A percentile compares a stretch with the other conserved stretches of the same genome.
phyloP scores from a whole-genome alignment of 192 early-diverging fungal species.

The Entrophospora sp. region DNA sequence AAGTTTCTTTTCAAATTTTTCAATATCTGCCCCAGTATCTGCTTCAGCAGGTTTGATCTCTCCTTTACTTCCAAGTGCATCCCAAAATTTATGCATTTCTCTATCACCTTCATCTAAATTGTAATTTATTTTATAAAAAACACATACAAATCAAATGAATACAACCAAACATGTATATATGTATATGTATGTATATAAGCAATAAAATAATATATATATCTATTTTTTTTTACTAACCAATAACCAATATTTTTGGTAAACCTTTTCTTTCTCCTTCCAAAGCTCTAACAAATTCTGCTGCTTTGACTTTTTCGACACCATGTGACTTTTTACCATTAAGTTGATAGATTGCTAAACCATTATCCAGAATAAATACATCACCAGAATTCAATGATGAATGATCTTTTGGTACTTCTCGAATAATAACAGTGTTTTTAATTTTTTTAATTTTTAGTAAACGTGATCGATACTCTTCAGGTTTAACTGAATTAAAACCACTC shows the following conservation, averaged over 20 bases:
- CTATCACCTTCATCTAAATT: conserved; percentile 49
- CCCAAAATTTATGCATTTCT: conserved; percentile 51
- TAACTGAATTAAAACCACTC: conserved; percentile 65
- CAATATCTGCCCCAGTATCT: conserved; percentile 25
- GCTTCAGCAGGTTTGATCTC: conserved; percentile 44
- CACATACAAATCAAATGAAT: too few species aligned
- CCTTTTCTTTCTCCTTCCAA: conserved; percentile 55
- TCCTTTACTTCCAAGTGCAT: conserved; percentile 54
- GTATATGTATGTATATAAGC: too few species aligned
- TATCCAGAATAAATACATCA: conserved; percentile 71
- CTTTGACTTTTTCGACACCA: conserved; percentile 63
- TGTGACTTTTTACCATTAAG: conserved; percentile 57
- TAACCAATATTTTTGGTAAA: conserved; percentile 44
- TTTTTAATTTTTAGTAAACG: conserved; percentile 52
- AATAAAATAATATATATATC: neutral
- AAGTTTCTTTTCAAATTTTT: conserved; percentile 36
- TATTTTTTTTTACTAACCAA: conserved; percentile 39
- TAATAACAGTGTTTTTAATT: conserved; percentile 39
- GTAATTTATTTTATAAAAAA: too few species aligned
- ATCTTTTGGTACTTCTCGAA: conserved; percentile 51
- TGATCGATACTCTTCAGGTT: conserved; percentile 29
- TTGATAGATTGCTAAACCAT: conserved; percentile 54
- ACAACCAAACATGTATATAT: too few species aligned
- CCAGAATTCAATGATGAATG: conserved; percentile 51
- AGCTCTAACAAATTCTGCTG: conserved; percentile 52